Percentiles rank a stretch among this genome's conserved stretches.
Evolutionary conservation across 352 stramenopile species (phyloP).

Genomic region (Phytopythium vexans): DNA sequence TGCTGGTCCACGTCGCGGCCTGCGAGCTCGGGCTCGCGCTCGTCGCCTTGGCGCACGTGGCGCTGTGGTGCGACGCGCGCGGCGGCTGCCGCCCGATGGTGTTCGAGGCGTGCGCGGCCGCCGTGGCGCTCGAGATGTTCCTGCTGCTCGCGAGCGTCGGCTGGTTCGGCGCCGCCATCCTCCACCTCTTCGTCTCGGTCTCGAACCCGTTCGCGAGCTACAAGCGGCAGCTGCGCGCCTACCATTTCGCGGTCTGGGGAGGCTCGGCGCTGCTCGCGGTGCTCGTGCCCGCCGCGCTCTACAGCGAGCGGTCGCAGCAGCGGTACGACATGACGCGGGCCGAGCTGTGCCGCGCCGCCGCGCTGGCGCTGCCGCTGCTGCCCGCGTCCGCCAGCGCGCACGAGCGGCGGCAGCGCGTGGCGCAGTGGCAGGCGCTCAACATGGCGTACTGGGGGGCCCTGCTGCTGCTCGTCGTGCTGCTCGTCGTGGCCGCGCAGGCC

Average conservation of each 20-base stretch:
- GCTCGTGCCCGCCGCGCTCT: conserved; percentile 37
- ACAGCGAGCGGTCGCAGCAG: conserved; percentile 27
- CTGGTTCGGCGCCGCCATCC: conserved; percentile 68
- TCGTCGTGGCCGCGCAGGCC: conserved; percentile 54
- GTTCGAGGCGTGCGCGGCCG: conserved; percentile 30
- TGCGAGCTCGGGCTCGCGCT: conserved; percentile 57
- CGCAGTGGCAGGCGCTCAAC: conserved; percentile 59
- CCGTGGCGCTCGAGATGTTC: conserved; percentile 52
- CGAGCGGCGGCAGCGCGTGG: conserved; percentile 10
- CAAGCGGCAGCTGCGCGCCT: conserved; percentile 53
- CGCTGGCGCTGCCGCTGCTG: conserved; percentile 44
- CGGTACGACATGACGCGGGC: conserved; percentile 36
- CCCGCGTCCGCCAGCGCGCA: conserved; percentile 19
- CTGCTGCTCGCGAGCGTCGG: conserved; percentile 53
- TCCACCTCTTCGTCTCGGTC: conserved; percentile 69
- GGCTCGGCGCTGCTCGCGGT: conserved; percentile 40
- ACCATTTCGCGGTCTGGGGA: conserved; percentile 53
- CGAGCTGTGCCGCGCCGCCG: conserved; percentile 50
- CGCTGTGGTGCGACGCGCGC: conserved; percentile 38
- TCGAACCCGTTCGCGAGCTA: conserved; percentile 78
- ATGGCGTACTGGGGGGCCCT: conserved; percentile 58
- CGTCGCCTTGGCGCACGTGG: conserved; percentile 38
- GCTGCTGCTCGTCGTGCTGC: conserved; percentile 48
- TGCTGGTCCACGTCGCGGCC: conserved; percentile 59
- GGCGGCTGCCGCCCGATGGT: conserved; percentile 34